Evolutionary conservation across 2,329 filamentous ascomycete species (phyloP).

Genomic region (Diplocarpon mali): DNA sequence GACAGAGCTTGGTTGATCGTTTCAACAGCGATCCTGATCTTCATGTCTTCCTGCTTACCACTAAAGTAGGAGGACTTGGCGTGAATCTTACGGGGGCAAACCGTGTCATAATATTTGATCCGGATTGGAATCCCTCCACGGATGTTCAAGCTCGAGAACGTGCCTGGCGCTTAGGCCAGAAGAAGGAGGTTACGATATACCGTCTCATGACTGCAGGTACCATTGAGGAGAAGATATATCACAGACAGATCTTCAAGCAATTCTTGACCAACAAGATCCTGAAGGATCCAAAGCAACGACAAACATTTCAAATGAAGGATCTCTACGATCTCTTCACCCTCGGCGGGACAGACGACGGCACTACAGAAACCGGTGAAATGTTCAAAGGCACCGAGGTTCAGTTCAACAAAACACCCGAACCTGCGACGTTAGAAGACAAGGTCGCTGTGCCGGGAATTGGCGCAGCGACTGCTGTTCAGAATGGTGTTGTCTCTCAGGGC

Average conservation of each 20-base stretch:
- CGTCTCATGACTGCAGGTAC: conserved; percentile 96
- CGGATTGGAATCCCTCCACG: conserved; percentile 97
- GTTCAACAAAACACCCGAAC: conserved; percentile 35
- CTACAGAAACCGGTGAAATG: conserved; percentile 73
- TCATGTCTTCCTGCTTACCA: conserved; percentile 86
- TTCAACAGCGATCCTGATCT: conserved; percentile 77
- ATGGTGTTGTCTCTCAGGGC: conserved; percentile 11
- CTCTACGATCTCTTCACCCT: conserved; percentile 86
- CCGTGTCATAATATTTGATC: conserved; percentile 95
- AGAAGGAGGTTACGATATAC: conserved; percentile 90
- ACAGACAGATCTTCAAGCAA: conserved; percentile 97
- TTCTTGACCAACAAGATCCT: conserved; percentile 95
- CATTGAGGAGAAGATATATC: conserved; percentile 98
- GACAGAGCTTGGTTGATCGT: conserved; percentile 82
- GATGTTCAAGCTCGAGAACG: conserved; percentile 91
- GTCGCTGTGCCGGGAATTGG: conserved; percentile 6
- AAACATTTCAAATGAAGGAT: conserved; percentile 81
- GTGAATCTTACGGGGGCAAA: conserved; percentile 92
- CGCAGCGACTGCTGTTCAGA: conserved; percentile 10
- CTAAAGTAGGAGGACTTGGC: conserved; percentile 87
- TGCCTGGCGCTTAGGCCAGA: conserved; percentile 92
- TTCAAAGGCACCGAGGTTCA: conserved; percentile 82
- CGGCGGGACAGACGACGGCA: conserved; percentile 52
- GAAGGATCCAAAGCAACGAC: conserved; percentile 85
- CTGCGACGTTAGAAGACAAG: conserved; percentile 16